Conservation (phyloP, 2,329 filamentous ascomycete genomes). For the Fusarium setosum region DNA sequence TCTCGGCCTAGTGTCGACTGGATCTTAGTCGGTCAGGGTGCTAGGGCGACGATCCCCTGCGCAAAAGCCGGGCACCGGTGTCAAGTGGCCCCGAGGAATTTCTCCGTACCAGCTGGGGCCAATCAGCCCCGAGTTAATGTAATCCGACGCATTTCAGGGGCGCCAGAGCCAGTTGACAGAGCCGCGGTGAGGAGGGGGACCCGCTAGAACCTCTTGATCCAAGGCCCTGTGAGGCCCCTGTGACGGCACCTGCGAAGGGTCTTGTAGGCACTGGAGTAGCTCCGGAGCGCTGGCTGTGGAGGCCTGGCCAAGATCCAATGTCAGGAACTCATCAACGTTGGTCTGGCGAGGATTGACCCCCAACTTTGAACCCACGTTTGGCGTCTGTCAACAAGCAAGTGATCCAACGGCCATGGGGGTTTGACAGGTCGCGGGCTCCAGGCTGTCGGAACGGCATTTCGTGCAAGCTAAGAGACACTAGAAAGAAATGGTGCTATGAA, state of each 20-base stretch:
- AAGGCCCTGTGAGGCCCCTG: conserved; percentile 23
- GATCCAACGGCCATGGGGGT: neutral
- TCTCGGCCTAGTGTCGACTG: conserved; percentile 41
- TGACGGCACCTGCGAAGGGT: conserved; percentile 34
- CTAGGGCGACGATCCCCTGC: conserved; percentile 35
- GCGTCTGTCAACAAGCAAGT: neutral
- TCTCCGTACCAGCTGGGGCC: conserved; percentile 34
- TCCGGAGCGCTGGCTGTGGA: neutral
- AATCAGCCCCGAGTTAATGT: conserved; percentile 41
- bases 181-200: conserved; percentile 37
- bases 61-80: conserved; percentile 31
- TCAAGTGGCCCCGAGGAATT: conserved; percentile 36
- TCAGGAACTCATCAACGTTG: too few relatives aligned
- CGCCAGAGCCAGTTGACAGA: conserved; percentile 38
- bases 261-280: too few relatives aligned
- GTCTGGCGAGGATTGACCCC: neutral
- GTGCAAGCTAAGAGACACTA: conserved; percentile 31
- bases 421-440: conserved; percentile 17
- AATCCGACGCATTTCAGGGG: conserved; percentile 44
- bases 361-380: neutral
- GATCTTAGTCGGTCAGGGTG: conserved; percentile 39
- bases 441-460: conserved; percentile 35
- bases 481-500: conserved; percentile 21
- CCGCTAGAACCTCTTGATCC: conserved; percentile 33
- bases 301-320: conserved; percentile 9